phyloP scores from a whole-genome alignment of 108 stramenopile genomes.

The Skeletonema marinoi region DNA sequence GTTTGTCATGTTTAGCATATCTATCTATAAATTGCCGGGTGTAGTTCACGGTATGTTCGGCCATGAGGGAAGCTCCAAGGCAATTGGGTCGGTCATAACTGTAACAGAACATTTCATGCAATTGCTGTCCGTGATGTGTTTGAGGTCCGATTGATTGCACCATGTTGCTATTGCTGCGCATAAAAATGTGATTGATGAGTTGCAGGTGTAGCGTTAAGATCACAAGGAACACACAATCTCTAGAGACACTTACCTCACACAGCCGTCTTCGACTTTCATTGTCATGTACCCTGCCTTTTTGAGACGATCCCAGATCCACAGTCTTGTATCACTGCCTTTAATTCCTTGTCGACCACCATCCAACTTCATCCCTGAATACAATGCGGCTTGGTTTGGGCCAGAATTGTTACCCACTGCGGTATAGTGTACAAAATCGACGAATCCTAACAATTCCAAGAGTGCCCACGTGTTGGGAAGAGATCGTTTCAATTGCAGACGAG shows the following conservation, averaged over 20 bases:
- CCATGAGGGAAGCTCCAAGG: constrained; percentile 42
- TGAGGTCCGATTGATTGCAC: constrained; percentile 52
- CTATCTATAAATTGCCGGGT: constrained; percentile 35
- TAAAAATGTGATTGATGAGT: neutral
- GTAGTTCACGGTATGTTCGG: constrained; percentile 40
- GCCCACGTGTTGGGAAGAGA: constrained; percentile 40
- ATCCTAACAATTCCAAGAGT: constrained; percentile 29
- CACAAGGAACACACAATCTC: neutral
- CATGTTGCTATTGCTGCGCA: constrained; percentile 52
- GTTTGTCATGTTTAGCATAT: constrained; percentile 21
- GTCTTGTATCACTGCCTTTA: constrained; percentile 2
- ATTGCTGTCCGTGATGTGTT: constrained; percentile 48
- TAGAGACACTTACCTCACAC: constrained; percentile 25
- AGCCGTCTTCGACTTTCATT: constrained; percentile 60
- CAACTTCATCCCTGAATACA: constrained; percentile 49
- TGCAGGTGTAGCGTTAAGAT: no score
- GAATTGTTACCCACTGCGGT: constrained; percentile 60
- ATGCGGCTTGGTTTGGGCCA: constrained; percentile 61
- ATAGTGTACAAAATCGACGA: constrained; percentile 43
- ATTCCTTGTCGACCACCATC: constrained; percentile 23
- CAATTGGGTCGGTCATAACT: constrained; percentile 61
- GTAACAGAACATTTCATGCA: constrained; percentile 54
- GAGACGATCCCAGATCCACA: constrained; percentile 62
- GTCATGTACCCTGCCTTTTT: constrained; percentile 45
- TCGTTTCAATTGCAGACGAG: constrained; percentile 42